Evolutionary conservation across 352 stramenopile genomes (phyloP), one percentile per base, ranked within the genome.

Genomic region (Phytophthora syringae): DNA sequence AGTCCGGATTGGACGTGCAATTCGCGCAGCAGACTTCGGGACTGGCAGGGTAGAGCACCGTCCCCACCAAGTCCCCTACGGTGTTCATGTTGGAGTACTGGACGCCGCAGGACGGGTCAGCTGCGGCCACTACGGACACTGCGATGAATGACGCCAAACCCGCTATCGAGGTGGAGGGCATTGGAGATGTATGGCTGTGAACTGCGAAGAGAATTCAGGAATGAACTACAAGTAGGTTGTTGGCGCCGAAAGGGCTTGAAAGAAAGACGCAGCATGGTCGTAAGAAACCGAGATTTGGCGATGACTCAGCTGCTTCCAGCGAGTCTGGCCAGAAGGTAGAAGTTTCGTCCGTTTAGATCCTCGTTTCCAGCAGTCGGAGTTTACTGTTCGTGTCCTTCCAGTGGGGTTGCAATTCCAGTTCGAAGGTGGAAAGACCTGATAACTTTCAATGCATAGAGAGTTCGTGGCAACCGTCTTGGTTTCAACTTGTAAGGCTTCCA

Each of bases 1-100:
- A 69, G 21, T 69, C 22, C 7, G 45, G 52, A 15, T 64, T 64
- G 44, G 60, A 52, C 9, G 44, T 69, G 27, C 60, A 64, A 20
- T 64, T 69, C 1, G 60, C 37, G 22, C 60, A 69, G 27, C 60
- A 69, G 12, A 69, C 60, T 43, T 69, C 60, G 13, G 60, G 44
- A 4, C 60, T 69, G 16, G 52, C 52, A 48, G 60, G 52, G 47
- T 69, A 59, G 6, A 69, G 60, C 25, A 69, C 44, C 12, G 60
- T 64, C 3, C 52, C 53, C 20, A 68, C 24, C 42, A 63, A 11
- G 34, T 68, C 60, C n/a, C 60, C 60, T 18, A 52, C 51, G 3
- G 52, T 62, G 52, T 67, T 62, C 51, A 62, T 62, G 30, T 3
- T 52, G 4, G 60, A 18, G 34, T 67, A 67, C 24, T 67, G 60